phyloP scores from a whole-genome alignment of 129 eudicot species.

The carrot (Daucus carota) region DNA sequence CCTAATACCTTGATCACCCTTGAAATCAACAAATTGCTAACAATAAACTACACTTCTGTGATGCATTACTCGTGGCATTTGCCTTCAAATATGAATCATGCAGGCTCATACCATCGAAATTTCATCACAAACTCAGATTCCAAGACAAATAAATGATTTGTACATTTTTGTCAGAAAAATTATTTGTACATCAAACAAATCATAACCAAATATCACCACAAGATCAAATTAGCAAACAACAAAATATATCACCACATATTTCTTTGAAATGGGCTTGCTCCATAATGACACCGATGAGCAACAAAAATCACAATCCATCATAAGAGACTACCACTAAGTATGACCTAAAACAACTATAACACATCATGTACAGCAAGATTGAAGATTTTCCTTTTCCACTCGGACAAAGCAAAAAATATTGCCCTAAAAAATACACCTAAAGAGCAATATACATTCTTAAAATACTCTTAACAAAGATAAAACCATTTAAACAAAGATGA shows the following conservation, averaged over 20 bases:
- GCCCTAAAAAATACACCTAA: conserved; percentile 22
- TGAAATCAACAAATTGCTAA: too few species aligned
- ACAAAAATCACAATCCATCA: conserved; percentile 2
- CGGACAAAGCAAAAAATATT: not conserved
- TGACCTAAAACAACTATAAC: conserved; percentile 39
- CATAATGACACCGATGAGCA: not conserved
- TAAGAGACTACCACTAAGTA: conserved; percentile 32
- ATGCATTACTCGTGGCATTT: too few species aligned
- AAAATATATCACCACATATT: not conserved
- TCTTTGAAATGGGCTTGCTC: not conserved
- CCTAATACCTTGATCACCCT: too few species aligned
- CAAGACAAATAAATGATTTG: not conserved
- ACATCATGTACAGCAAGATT: conserved; percentile 39
- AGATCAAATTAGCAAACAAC: too few species aligned
- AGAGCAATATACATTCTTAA: conserved; percentile 20
- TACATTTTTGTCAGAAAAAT: not conserved
- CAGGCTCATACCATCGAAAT: not conserved
- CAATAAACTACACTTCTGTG: too few species aligned
- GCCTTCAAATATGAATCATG: too few species aligned
- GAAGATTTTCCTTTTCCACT: conserved; percentile 13
- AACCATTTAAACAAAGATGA: conserved; percentile 11
- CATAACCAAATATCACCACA: not conserved
- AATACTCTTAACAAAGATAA: conserved; percentile 14
- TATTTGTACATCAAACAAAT: not conserved
- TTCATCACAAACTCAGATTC: not conserved